Percentiles rank a stretch among this genome's conserved stretches.
These are phyloP conservation scores for Fusarium caatingaense DNA, from an alignment of 2,329 filamentous ascomycete genomes.

Conservation along the genomic window DNA sequence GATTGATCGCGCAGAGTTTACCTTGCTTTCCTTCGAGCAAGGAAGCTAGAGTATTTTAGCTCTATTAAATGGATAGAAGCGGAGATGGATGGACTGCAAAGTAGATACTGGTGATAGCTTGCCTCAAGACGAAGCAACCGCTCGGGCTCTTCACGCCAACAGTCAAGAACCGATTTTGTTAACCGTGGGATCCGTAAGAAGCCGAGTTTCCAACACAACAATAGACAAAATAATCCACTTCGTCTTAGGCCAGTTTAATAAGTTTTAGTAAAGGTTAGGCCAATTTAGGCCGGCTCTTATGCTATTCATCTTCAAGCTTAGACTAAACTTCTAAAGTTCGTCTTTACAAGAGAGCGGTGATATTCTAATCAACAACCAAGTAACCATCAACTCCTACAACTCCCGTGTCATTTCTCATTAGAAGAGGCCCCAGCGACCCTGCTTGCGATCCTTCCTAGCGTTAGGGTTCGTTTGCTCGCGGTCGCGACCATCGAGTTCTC, in stretches of 20 bases:
- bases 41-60: too few relatives aligned
- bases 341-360: conserved; percentile 15
- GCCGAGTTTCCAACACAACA: background rate
- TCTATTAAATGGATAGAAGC: too few relatives aligned
- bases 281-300: background rate
- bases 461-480: conserved; percentile 58
- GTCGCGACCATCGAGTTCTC: conserved; percentile 82
- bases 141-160: too few relatives aligned
- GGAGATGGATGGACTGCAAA: too few relatives aligned
- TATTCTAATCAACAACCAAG: conserved; percentile 45
- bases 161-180: too few relatives aligned
- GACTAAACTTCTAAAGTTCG: conserved; percentile 6
- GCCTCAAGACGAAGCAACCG: too few relatives aligned
- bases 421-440: conserved; percentile 63
- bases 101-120: too few relatives aligned
- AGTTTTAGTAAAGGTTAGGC: background rate
- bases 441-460: conserved; percentile 50
- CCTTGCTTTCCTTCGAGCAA: too few relatives aligned
- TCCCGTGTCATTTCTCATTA: conserved; percentile 51
- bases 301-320: background rate
- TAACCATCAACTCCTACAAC: conserved; percentile 45
- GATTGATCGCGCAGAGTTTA: background rate
- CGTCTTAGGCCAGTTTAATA: background rate
- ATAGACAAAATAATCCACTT: background rate
- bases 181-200: background rate